Percentiles rank a stretch among this genome's conserved stretches.
Conservation (phyloP, 1,284 basidiomycete genomes). For the Cryptococcus jaspeensis region DNA sequence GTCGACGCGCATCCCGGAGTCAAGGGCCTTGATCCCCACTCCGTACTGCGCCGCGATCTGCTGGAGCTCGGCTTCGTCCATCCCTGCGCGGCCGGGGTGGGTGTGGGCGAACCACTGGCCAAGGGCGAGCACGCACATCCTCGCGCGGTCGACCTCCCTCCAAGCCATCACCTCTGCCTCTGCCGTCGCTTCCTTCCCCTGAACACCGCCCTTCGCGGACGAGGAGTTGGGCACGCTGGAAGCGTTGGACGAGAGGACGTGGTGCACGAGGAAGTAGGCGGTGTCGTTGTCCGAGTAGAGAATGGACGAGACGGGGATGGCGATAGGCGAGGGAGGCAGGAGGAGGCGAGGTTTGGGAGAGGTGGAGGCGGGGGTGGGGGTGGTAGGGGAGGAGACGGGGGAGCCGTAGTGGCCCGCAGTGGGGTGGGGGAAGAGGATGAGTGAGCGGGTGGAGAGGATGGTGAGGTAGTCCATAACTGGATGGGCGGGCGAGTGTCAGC, state of each 20-base stretch:
- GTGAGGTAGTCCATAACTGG: slow-evolving; percentile 43
- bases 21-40: no score
- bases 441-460: slow-evolving; percentile 36
- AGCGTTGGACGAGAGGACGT: slow-evolving; percentile 21
- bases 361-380: slow-evolving; percentile 5
- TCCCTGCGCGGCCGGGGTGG: no score
- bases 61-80: no score
- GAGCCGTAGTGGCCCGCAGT: neutral
- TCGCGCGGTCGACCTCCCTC: slow-evolving; percentile 41
- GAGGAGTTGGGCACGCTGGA: neutral
- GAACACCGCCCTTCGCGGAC: neutral
- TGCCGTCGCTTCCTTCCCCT: slow-evolving; percentile 14
- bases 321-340: slow-evolving; percentile 25
- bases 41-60: no score
- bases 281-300: slow-evolving; percentile 31
- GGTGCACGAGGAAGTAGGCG: slow-evolving; percentile 40
- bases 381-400: slow-evolving; percentile 11
- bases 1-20: no score
- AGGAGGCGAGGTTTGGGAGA: neutral
- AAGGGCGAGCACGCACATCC: slow-evolving; percentile 33
- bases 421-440: slow-evolving; percentile 34
- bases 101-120: slow-evolving; percentile 29
- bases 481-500: neutral
- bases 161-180: slow-evolving; percentile 41
- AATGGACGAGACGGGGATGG: slow-evolving; percentile 37